Evolutionary conservation across 148 eudicot species (phyloP).

Genomic region (Bassia scoparia): DNA sequence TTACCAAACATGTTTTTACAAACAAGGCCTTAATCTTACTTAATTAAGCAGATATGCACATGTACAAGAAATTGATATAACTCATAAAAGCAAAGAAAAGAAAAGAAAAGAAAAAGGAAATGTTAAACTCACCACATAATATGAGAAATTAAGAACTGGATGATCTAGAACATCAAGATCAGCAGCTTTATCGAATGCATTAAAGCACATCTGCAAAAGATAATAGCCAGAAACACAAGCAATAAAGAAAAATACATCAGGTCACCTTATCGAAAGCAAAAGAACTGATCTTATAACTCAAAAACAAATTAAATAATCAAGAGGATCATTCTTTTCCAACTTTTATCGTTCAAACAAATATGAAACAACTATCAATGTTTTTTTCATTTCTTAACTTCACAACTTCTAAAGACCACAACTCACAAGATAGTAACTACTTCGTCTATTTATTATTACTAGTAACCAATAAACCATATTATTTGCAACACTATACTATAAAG

Average conservation of each 20-base stretch:
- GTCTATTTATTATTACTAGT: not conserved
- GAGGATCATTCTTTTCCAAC: not conserved
- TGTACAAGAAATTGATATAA: not conserved
- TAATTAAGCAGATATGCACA: not conserved
- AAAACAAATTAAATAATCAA: not conserved
- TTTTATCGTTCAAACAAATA: not conserved
- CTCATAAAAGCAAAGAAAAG: not conserved
- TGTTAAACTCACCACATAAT: slow-evolving; percentile 62
- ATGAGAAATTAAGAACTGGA: slow-evolving; percentile 65
- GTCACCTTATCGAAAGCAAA: not conserved
- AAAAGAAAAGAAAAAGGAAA: not conserved
- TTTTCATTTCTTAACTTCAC: slow-evolving; percentile 5
- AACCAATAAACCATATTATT: not conserved
- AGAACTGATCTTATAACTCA: not conserved
- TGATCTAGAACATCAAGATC: slow-evolving; percentile 83
- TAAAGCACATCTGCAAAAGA: slow-evolving; percentile 71
- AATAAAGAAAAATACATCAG: not conserved
- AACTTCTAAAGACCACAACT: not conserved
- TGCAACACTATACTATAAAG: too few species aligned
- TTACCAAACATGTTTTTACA: too few species aligned
- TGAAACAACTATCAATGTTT: not conserved
- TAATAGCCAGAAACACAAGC: not conserved
- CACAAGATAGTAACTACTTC: not conserved
- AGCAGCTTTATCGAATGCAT: slow-evolving; percentile 83
- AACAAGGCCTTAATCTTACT: too few species aligned